These are phyloP conservation scores for Sclerotinia minor DNA, from an alignment of 2,329 filamentous ascomycete genomes.

Conservation along the genomic window DNA sequence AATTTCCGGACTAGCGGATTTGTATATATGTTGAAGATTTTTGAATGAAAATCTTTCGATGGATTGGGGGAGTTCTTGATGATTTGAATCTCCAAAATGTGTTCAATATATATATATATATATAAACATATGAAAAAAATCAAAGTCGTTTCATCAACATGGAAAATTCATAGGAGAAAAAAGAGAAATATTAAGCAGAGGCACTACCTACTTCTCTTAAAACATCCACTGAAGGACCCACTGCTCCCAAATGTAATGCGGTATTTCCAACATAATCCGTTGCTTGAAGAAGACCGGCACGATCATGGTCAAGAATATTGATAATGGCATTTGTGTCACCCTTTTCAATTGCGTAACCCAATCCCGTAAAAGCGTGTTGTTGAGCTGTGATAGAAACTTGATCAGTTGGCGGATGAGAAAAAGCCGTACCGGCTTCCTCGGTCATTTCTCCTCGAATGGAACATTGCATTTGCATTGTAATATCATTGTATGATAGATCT, in stretches of 20 bases:
- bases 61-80: neutral
- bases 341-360: conserved; percentile 63
- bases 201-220: conserved; percentile 51
- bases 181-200: neutral
- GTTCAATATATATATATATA: neutral
- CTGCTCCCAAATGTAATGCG: conserved; percentile 44
- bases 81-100: neutral
- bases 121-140: neutral
- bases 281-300: conserved; percentile 40
- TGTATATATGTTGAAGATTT: neutral
- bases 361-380: conserved; percentile 57
- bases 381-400: conserved; percentile 44
- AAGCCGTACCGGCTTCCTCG: conserved; percentile 46
- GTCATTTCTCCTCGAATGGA: conserved; percentile 68
- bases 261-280: conserved; percentile 45
- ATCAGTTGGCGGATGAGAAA: conserved; percentile 54
- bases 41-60: neutral
- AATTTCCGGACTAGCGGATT: neutral
- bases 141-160: neutral
- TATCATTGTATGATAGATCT: conserved; percentile 56
- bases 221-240: conserved; percentile 52
- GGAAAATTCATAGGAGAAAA: neutral
- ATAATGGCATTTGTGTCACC: conserved; percentile 52
- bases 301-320: conserved; percentile 38
- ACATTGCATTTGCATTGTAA: conserved; percentile 60